Evolutionary conservation across 2,329 filamentous ascomycete species (phyloP).

Genomic region (Alternaria sp.): DNA sequence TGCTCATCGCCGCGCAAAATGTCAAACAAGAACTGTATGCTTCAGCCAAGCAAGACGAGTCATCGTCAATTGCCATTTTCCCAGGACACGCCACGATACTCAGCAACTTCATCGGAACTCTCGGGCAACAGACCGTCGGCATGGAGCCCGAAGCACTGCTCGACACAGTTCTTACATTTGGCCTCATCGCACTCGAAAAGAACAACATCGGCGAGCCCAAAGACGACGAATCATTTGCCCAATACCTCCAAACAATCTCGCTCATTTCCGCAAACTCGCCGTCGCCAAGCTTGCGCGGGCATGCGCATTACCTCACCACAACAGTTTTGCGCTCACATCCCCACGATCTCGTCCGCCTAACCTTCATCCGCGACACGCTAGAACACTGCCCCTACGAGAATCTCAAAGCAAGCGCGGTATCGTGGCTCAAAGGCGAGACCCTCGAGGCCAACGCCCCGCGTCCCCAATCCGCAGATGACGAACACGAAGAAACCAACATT

Average conservation of each 20-base stretch:
- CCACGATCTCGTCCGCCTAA: slow-evolving; percentile 57
- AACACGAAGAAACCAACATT: slow-evolving; percentile 37
- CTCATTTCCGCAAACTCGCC: slow-evolving; percentile 57
- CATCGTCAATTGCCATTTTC: slow-evolving; percentile 55
- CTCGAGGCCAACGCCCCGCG: slow-evolving; percentile 53
- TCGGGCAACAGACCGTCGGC: slow-evolving; percentile 45
- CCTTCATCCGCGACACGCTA: slow-evolving; percentile 62
- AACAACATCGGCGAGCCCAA: slow-evolving; percentile 54
- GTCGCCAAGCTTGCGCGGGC: slow-evolving; percentile 55
- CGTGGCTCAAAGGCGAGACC: slow-evolving; percentile 67
- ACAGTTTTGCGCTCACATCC: slow-evolving; percentile 61
- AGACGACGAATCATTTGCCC: slow-evolving; percentile 59
- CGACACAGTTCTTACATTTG: slow-evolving; percentile 61
- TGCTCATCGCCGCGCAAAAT: slow-evolving; percentile 61
- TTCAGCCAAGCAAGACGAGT: slow-evolving; percentile 43
- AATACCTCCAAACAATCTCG: slow-evolving; percentile 59
- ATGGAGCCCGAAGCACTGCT: slow-evolving; percentile 58
- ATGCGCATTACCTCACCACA: slow-evolving; percentile 57
- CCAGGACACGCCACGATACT: slow-evolving; percentile 60
- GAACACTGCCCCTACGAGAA: slow-evolving; percentile 61
- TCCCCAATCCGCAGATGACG: slow-evolving; percentile 10
- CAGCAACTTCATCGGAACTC: slow-evolving; percentile 56
- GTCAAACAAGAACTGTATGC: slow-evolving; percentile 58
- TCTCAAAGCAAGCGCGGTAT: slow-evolving; percentile 63
- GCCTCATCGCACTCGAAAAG: slow-evolving; percentile 57